phyloP scores from a whole-genome alignment of 306 rosid genomes.

The Inga laurina region DNA sequence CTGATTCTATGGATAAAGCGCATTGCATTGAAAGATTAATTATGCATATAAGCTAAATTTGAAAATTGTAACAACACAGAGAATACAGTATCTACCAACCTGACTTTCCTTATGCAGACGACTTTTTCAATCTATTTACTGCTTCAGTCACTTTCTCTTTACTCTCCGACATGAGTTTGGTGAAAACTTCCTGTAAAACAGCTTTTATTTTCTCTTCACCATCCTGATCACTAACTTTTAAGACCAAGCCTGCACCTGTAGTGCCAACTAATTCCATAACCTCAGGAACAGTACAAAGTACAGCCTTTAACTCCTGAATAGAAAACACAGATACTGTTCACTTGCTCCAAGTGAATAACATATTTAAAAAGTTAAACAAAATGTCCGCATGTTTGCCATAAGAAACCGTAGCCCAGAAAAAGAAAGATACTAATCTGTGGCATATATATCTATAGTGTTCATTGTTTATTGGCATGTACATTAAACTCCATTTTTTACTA shows the following conservation, averaged over 20 bases:
- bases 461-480: neutral
- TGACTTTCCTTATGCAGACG: constrained; percentile 68
- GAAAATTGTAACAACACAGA: neutral
- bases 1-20: constrained; percentile 1
- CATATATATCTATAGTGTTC: neutral
- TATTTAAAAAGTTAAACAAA: neutral
- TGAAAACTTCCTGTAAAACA: constrained; percentile 63
- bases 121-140: constrained; percentile 54
- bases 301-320: constrained; percentile 79
- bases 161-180: constrained; percentile 80
- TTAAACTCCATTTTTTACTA: neutral
- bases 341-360: constrained; percentile 21
- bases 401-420: constrained; percentile 19
- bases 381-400: neutral
- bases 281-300: constrained; percentile 79
- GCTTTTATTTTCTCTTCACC: constrained; percentile 58
- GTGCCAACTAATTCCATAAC: constrained; percentile 65
- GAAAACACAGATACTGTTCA: constrained; percentile 29
- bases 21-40: neutral
- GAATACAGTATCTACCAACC: constrained; percentile 45
- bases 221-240: constrained; percentile 46
- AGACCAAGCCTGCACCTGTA: constrained; percentile 54
- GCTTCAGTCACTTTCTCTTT: constrained; percentile 53
- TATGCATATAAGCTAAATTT: constrained; percentile 2
- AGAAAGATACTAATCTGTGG: neutral